Evolutionary conservation across 129 eudicot species (phyloP).

Genomic region (Scalesia atractyloides): DNA sequence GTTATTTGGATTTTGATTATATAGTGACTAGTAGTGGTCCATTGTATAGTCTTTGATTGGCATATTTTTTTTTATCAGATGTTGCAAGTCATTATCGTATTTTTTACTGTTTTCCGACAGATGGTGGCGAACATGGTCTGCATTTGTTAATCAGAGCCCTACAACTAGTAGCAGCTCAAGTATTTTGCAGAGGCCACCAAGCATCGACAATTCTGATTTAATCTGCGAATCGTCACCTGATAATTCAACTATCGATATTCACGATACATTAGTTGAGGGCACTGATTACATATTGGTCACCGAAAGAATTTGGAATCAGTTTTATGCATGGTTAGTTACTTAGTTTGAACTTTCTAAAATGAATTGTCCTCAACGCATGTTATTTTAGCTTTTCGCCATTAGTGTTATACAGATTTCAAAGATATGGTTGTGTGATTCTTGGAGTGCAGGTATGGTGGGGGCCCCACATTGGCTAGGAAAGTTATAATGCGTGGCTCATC

Average conservation of each 20-base stretch:
- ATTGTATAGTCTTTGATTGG: neutral
- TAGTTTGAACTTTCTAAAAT: neutral
- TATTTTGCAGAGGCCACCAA: constrained; percentile 59
- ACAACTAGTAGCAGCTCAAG: constrained; percentile 26
- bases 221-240: constrained; percentile 51
- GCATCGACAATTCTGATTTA: constrained; percentile 78
- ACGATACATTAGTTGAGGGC: constrained; percentile 86
- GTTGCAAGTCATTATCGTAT: neutral
- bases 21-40: constrained; percentile 8
- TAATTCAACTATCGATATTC: constrained; percentile 60
- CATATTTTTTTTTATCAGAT: neutral
- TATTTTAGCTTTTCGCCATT: neutral
- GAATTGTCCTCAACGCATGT: neutral
- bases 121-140: constrained; percentile 95
- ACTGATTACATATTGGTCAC: constrained; percentile 86
- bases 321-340: constrained; percentile 67
- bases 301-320: constrained; percentile 76
- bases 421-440: constrained; percentile 11
- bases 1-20: constrained; percentile 5
- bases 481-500: constrained; percentile 77
- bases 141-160: constrained; percentile 65
- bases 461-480: constrained; percentile 83
- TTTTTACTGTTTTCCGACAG: constrained; percentile 39
- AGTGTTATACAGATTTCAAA: constrained; percentile 5
- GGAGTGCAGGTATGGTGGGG: constrained; percentile 89